Percentiles rank a stretch among this genome's conserved stretches.
These are phyloP conservation scores for Pseudophaeomoniella oleicola DNA, from an alignment of 2,329 filamentous ascomycete species.

Conservation along the genomic window DNA sequence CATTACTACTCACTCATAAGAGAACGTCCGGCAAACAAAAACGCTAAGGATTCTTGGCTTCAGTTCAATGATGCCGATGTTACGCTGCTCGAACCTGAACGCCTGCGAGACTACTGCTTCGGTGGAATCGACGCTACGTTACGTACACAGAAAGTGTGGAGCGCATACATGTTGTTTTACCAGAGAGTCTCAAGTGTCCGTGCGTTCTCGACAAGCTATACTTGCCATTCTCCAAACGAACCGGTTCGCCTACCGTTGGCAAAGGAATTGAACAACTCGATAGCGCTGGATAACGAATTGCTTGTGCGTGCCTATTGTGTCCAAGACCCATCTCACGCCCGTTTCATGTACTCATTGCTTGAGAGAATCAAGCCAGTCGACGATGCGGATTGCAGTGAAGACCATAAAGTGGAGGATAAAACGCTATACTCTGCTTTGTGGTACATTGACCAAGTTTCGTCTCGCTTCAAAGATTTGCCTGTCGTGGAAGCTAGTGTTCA, in stretches of 20 bases:
- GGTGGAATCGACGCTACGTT: conserved; percentile 50
- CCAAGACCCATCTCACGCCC: conserved; percentile 56
- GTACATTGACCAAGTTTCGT: conserved; percentile 63
- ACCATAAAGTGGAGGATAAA: conserved; percentile 29
- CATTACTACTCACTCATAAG: conserved; percentile 96
- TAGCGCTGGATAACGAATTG: conserved; percentile 56
- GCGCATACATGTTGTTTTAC: conserved; percentile 97
- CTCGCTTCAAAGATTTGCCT: conserved; percentile 53
- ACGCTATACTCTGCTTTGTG: conserved; percentile 29
- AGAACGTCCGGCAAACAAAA: conserved; percentile 47
- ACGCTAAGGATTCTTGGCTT: conserved; percentile 50
- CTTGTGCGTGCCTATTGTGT: conserved; percentile 66
- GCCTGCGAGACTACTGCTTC: conserved; percentile 65
- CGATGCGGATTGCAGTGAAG: conserved; percentile 32
- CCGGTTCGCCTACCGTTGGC: conserved; percentile 33
- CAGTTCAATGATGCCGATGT: conserved; percentile 93
- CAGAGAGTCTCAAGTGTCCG: conserved; percentile 58
- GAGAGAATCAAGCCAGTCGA: conserved; percentile 38
- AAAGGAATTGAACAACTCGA: conserved; percentile 33
- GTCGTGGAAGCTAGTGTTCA: conserved; percentile 44
- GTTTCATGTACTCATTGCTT: conserved; percentile 52
- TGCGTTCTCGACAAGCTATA: conserved; percentile 34
- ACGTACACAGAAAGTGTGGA: conserved; percentile 51
- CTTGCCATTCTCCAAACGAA: conserved; percentile 30
- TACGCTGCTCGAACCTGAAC: conserved; percentile 54